Conservation (phyloP, 352 stramenopile genomes). For the Phytophthora hibernalis region DNA sequence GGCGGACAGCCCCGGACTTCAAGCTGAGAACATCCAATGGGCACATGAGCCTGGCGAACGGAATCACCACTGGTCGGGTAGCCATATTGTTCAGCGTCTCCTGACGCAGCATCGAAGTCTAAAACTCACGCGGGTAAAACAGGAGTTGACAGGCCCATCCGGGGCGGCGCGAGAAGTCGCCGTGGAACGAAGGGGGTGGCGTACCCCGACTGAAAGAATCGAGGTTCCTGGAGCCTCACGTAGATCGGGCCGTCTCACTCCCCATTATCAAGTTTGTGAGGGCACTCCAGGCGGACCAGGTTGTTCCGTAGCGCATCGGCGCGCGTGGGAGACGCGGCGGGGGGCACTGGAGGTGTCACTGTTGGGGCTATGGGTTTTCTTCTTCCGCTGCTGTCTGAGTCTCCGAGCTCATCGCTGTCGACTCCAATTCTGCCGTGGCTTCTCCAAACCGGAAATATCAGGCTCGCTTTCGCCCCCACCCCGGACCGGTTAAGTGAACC, state of each 20-base stretch:
- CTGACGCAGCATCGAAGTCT: not conserved
- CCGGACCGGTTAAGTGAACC: no score
- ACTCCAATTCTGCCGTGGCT: no score
- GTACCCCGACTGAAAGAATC: not conserved
- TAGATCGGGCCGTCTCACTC: not conserved
- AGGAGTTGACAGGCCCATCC: not conserved
- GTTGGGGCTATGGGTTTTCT: no score
- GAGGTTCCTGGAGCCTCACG: not conserved
- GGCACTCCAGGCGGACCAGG: not conserved
- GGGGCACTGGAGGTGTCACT: not conserved
- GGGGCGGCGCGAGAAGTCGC: not conserved
- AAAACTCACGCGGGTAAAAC: no score
- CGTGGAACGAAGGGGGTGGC: not conserved
- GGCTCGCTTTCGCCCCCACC: no score
- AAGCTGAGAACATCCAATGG: not conserved
- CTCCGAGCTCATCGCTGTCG: no score
- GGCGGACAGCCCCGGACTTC: not conserved
- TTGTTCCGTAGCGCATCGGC: not conserved
- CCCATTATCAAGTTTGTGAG: not conserved
- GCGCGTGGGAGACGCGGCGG: not conserved
- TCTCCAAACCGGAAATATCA: no score
- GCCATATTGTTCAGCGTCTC: not conserved
- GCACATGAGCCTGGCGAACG: not conserved
- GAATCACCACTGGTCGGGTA: not conserved
- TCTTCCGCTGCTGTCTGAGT: no score